Conservation (phyloP, 2,329 filamentous ascomycete species). For the Aspergillus fumigatiaffinis region DNA sequence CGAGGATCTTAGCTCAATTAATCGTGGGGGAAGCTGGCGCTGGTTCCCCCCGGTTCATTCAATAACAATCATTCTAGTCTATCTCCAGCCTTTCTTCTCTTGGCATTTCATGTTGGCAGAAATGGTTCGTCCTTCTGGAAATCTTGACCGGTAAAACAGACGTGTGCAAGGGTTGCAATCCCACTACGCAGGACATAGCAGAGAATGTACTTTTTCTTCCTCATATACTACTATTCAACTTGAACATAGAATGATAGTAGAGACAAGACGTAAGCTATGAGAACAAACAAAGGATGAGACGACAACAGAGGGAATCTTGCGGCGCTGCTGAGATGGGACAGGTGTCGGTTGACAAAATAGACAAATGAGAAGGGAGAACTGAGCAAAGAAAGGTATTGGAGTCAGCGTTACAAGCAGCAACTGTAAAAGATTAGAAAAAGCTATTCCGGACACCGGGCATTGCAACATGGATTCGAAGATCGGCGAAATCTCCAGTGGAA, state of each 20-base stretch:
- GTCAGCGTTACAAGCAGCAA: slow-evolving; percentile 23
- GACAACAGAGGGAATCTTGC: slow-evolving; percentile 40
- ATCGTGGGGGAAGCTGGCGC: slow-evolving; percentile 12
- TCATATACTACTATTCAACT: slow-evolving; percentile 30
- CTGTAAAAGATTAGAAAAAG: slow-evolving; percentile 31
- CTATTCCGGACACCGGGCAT: slow-evolving; percentile 28
- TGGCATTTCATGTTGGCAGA: background rate
- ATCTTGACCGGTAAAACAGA: background rate
- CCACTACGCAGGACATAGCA: background rate
- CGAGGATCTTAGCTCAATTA: slow-evolving; percentile 1
- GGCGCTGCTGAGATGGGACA: slow-evolving; percentile 36
- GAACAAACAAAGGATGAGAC: slow-evolving; percentile 27
- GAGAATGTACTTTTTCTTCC: slow-evolving; percentile 23
- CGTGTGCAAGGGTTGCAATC: background rate
- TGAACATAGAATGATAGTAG: slow-evolving; percentile 25
- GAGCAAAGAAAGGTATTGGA: slow-evolving; percentile 21
- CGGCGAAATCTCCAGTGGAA: slow-evolving; percentile 15
- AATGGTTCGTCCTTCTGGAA: background rate
- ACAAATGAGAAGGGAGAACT: slow-evolving; percentile 13
- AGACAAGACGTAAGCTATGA: slow-evolving; percentile 24
- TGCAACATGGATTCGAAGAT: slow-evolving; percentile 17
- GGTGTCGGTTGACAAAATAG: slow-evolving; percentile 24
- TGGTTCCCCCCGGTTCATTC: slow-evolving; percentile 3
- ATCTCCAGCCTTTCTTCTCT: background rate
- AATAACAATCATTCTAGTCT: slow-evolving; percentile 3